Evolutionary conservation across 805 yeast genomes (phyloP), one percentile per base, ranked within the genome.

Genomic region (Starmerella lactis-condensi): DNA sequence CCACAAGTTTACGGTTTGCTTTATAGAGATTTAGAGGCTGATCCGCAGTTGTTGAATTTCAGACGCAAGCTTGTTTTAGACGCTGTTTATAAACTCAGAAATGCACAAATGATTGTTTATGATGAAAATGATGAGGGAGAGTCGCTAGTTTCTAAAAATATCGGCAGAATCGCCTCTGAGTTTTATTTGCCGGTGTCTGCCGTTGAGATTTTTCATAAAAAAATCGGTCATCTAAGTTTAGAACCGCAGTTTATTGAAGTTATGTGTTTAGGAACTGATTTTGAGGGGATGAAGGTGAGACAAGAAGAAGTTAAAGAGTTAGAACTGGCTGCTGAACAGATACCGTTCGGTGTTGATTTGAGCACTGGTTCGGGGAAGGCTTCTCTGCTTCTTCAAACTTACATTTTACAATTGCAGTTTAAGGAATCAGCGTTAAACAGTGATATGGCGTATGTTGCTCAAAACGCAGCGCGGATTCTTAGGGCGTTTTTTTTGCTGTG

Each of bases 91-190:
- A 61, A 77, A 35, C 61, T 89, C n/a, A 93, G 85, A 41, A 56
- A 69, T 5, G 60, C 83, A 4, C 96, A 89, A 48, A 89, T 89
- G 96, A 76, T 89, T 43, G 74, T 83, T 0, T 85, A 70, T 51
- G 95, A 89, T 45, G 94, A 83, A 38, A 59, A 70, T 22, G 46
- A 44, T 20, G 69, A 93, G 0, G 31, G 39, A 4, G 75, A 75
- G 31, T 68, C 83, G 2, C 70, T 89, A 35, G 66, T 72, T 17
- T 58, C 93, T 1, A 89, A 85, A 40, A 96, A 89, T 53, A 57
- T 81, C 30, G 99, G 99, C 5, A 65, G 98, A 47, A 70, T 85
- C 26, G 92, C 98, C 0, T 79, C 94, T 2, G 98, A 89, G 41
- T 89, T 83, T 49, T 89, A 89, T 47, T 57, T 89, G 31, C 56